Conservation (phyloP, 495 filamentous ascomycete species). For the Bacidia gigantensis region DNA sequence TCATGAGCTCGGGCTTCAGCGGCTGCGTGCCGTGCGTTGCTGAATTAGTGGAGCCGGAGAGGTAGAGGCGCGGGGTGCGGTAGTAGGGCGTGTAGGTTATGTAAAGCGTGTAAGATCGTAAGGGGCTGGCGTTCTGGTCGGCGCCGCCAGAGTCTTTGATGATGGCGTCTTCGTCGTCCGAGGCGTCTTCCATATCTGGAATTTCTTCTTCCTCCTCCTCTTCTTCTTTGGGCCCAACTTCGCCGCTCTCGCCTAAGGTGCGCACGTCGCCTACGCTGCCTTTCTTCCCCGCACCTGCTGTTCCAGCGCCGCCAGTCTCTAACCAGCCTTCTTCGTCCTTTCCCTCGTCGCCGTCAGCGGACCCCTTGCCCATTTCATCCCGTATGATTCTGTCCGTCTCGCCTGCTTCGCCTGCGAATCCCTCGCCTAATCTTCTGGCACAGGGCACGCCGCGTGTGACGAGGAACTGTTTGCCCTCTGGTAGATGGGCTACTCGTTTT, state of each 20-base stretch:
- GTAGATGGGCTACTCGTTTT: conserved; percentile 70
- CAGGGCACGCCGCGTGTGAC: conserved; percentile 91
- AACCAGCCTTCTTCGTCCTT: conserved; percentile 84
- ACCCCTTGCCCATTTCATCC: conserved; percentile 45
- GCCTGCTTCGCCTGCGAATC: conserved; percentile 78
- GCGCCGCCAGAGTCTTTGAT: conserved; percentile 46
- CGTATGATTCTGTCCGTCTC: conserved; percentile 71
- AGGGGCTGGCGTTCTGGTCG: conserved; percentile 39
- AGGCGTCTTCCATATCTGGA: conserved; percentile 95
- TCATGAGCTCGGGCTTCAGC: conserved; percentile 80
- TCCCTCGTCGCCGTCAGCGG: conserved; percentile 34
- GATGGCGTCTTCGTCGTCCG: conserved; percentile 94
- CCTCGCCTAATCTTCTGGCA: conserved; percentile 77
- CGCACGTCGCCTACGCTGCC: conserved; percentile 61
- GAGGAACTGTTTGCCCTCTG: conserved; percentile 84
- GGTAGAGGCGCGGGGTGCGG: conserved; percentile 87
- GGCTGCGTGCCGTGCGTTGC: conserved; percentile 61
- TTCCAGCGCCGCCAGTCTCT: conserved; percentile 51
- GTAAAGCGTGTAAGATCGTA: conserved; percentile 92
- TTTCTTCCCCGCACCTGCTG: conserved; percentile 58
- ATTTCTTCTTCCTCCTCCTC: conserved; percentile 95
- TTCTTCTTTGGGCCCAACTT: conserved; percentile 97
- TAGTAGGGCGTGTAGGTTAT: conserved; percentile 96
- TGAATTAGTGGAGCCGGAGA: conserved; percentile 56
- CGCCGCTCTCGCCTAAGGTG: conserved; percentile 66